phyloP scores from a whole-genome alignment of 192 early-diverging fungal genomes.

The Lunasporangiospora selenospora region DNA sequence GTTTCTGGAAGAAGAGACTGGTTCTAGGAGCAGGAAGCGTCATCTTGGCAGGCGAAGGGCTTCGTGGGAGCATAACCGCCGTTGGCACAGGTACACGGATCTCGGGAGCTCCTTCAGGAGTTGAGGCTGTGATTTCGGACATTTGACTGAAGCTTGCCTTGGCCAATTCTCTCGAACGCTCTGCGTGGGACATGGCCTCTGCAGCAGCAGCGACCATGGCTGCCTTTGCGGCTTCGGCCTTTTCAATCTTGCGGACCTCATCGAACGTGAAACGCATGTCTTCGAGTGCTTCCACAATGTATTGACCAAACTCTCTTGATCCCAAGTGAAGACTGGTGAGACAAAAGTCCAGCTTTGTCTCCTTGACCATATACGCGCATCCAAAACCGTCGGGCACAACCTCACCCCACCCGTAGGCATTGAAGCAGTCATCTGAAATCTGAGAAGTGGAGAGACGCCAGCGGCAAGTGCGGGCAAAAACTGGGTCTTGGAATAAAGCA shows the following conservation, averaged over 20 bases:
- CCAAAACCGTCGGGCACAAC: slow-evolving; percentile 85
- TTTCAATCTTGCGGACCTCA: slow-evolving; percentile 47
- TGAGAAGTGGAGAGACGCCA: slow-evolving; percentile 80
- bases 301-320: slow-evolving; percentile 56
- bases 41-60: slow-evolving; percentile 25
- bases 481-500: slow-evolving; percentile 66
- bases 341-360: slow-evolving; percentile 69
- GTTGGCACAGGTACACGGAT: background rate
- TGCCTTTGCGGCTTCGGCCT: slow-evolving; percentile 36
- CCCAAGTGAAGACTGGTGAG: slow-evolving; percentile 58
- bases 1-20: slow-evolving; percentile 45
- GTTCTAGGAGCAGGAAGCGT: slow-evolving; percentile 31
- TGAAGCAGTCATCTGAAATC: slow-evolving; percentile 49
- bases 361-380: slow-evolving; percentile 83
- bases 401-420: slow-evolving; percentile 75
- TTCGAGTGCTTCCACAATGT: slow-evolving; percentile 65
- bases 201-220: slow-evolving; percentile 25
- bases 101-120: background rate
- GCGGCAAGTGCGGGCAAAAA: slow-evolving; percentile 66
- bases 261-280: slow-evolving; percentile 69
- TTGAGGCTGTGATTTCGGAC: background rate
- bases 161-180: slow-evolving; percentile 4
- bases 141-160: slow-evolving; percentile 5
- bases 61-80: slow-evolving; percentile 13
- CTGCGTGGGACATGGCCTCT: slow-evolving; percentile 21